A percentile compares a stretch with the other conserved stretches of the same genome.
These are phyloP conservation scores for Tuber umbilicatum DNA, from an alignment of 495 filamentous ascomycete species.

Conservation along the genomic window DNA sequence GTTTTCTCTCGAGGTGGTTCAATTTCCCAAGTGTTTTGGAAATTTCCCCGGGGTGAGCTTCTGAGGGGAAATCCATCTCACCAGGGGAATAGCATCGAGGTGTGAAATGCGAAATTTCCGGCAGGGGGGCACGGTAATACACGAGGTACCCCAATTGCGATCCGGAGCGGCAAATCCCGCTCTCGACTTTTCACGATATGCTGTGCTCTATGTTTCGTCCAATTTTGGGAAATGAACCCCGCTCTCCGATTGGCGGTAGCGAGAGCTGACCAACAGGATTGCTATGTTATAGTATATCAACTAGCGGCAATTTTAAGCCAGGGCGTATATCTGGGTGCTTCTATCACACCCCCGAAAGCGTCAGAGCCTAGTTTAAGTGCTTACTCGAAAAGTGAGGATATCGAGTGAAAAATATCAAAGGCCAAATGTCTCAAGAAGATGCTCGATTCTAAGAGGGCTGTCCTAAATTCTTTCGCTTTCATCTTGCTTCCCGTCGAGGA, in stretches of 20 bases:
- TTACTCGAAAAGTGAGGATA: background rate
- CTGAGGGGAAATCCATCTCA: background rate
- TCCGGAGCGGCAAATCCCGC: background rate
- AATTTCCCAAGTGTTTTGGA: too few species aligned
- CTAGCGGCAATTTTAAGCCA: background rate
- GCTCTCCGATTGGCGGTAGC: background rate
- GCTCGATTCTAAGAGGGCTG: background rate
- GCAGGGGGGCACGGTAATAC: background rate
- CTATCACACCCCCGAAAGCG: background rate
- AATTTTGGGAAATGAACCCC: background rate
- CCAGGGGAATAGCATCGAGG: too few species aligned
- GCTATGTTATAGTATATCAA: background rate
- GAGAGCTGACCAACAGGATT: background rate
- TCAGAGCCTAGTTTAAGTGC: background rate
- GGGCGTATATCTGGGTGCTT: too few species aligned
- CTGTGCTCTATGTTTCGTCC: background rate
- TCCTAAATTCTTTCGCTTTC: background rate
- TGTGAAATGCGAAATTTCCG: background rate
- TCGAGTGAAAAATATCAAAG: too few species aligned
- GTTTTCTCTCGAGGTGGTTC: too few species aligned
- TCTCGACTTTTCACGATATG: background rate
- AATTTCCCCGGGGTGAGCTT: background rate
- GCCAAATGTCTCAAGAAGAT: background rate
- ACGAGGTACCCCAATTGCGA: background rate
- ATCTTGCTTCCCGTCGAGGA: background rate